A percentile compares a stretch with the other conserved stretches of the same genome.
Evolutionary conservation across 495 filamentous ascomycete genomes (phyloP).

Genomic region (Aspergillus ostianus): DNA sequence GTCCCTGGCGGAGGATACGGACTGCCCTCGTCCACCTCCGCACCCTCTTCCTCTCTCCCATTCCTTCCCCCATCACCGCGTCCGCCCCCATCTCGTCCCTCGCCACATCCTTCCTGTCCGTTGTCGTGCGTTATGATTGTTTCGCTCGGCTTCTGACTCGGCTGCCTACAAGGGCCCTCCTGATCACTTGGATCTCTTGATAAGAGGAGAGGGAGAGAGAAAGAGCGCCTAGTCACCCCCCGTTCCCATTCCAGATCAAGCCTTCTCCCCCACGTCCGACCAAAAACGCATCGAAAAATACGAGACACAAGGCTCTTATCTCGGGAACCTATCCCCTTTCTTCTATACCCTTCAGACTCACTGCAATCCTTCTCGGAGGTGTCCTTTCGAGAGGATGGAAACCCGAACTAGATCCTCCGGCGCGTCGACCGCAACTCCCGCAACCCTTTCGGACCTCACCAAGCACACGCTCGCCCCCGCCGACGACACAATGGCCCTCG

Average conservation of each 20-base stretch:
- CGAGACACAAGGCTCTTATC: not conserved
- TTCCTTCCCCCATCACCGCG: constrained; percentile 6
- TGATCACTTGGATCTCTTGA: constrained; percentile 12
- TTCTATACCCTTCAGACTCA: constrained; percentile 6
- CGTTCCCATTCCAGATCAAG: constrained; percentile 11
- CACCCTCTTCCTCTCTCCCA: constrained; percentile 2
- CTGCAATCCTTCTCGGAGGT: not conserved
- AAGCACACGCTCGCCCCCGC: constrained; percentile 28
- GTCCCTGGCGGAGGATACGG: constrained; percentile 8
- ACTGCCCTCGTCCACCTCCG: constrained; percentile 8
- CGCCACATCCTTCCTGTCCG: not conserved
- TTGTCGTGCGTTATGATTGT: constrained; percentile 1
- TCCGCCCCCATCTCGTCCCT: constrained; percentile 4
- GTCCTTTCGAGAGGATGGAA: constrained; percentile 13
- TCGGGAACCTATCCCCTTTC: not conserved
- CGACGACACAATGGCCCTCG: constrained; percentile 40
- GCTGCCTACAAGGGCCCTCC: constrained; percentile 1
- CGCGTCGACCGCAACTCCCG: constrained; percentile 36
- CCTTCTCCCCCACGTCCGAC: constrained; percentile 7
- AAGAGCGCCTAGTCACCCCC: constrained; percentile 9
- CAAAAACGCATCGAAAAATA: not conserved
- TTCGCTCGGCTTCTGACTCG: constrained; percentile 10
- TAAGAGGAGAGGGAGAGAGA: constrained; percentile 12
- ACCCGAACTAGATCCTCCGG: constrained; percentile 17
- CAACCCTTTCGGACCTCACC: constrained; percentile 32